phyloP scores from a whole-genome alignment of 78 protist genomes.

The Anaeramoeba flamelloides region DNA sequence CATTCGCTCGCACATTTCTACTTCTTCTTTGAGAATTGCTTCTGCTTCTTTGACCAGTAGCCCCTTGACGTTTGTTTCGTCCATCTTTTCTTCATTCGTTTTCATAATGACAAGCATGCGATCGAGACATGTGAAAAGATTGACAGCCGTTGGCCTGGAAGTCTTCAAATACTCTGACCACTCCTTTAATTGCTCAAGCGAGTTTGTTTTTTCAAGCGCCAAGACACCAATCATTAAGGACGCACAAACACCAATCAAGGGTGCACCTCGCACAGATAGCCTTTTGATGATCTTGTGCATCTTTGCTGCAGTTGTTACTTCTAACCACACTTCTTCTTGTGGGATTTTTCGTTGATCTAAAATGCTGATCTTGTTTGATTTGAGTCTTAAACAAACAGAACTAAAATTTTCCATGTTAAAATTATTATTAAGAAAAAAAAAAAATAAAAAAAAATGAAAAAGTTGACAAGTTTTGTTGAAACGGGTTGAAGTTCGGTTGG shows the following conservation, averaged over 20 bases:
- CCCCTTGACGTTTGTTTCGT: not conserved
- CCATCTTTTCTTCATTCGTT: not conserved
- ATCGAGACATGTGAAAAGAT: constrained; percentile 33
- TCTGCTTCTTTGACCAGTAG: not conserved
- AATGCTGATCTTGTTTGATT: too few species aligned
- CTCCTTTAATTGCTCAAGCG: not conserved
- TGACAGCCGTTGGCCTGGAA: constrained; percentile 47
- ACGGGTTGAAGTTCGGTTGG: too few species aligned
- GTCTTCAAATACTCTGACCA: not conserved
- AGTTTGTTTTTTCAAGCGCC: not conserved
- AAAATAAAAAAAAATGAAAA: too few species aligned
- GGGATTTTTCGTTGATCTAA: not conserved
- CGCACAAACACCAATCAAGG: not conserved
- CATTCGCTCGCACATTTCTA: constrained; percentile 26
- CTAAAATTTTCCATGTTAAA: too few species aligned
- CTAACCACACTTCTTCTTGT: not conserved
- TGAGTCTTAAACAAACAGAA: too few species aligned
- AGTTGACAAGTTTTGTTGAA: too few species aligned
- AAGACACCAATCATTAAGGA: not conserved
- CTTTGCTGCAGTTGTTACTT: not conserved
- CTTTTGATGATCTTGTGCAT: not conserved
- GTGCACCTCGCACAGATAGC: not conserved
- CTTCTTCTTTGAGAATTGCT: not conserved
- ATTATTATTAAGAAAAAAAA: too few species aligned
- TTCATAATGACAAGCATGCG: constrained; percentile 7